A percentile compares a stretch with the other conserved stretches of the same genome.
Evolutionary conservation across 2,329 filamentous ascomycete species (phyloP).

Genomic region (Cercospora sp.): DNA sequence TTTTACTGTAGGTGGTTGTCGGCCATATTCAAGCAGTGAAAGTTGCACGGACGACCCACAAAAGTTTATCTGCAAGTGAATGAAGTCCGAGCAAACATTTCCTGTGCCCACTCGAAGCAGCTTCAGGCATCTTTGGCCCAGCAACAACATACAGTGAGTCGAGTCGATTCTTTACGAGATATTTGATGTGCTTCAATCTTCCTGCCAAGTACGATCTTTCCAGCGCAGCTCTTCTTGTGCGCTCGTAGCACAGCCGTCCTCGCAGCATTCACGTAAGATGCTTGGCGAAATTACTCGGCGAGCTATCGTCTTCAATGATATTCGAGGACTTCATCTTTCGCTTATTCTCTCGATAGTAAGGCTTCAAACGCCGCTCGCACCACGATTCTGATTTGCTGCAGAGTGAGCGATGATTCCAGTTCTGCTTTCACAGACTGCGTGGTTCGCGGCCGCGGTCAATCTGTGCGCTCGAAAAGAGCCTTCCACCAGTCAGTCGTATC

Average conservation of each 20-base stretch:
- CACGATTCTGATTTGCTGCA: too few relatives aligned
- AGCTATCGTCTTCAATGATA: background rate
- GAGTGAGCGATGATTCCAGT: too few relatives aligned
- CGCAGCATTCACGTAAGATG: background rate
- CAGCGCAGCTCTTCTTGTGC: background rate
- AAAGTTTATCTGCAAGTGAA: background rate
- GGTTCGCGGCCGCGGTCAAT: too few relatives aligned
- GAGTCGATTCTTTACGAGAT: background rate
- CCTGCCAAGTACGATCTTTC: background rate
- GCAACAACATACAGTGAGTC: background rate
- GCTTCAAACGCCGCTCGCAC: too few relatives aligned
- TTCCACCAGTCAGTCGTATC: too few relatives aligned
- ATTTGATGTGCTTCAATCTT: background rate
- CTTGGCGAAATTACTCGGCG: background rate
- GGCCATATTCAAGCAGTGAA: background rate
- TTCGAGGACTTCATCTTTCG: background rate
- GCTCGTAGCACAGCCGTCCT: background rate
- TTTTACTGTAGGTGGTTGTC: too few relatives aligned
- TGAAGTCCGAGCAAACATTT: background rate
- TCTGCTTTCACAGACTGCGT: too few relatives aligned
- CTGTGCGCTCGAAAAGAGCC: too few relatives aligned
- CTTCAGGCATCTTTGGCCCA: background rate
- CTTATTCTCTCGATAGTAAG: too few relatives aligned
- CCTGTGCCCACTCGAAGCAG: background rate
- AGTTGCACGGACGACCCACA: background rate